A percentile compares a stretch with the other conserved stretches of the same genome.
Evolutionary conservation across 2,329 filamentous ascomycete genomes (phyloP).

Genomic region (Aspergillus phoenicis): DNA sequence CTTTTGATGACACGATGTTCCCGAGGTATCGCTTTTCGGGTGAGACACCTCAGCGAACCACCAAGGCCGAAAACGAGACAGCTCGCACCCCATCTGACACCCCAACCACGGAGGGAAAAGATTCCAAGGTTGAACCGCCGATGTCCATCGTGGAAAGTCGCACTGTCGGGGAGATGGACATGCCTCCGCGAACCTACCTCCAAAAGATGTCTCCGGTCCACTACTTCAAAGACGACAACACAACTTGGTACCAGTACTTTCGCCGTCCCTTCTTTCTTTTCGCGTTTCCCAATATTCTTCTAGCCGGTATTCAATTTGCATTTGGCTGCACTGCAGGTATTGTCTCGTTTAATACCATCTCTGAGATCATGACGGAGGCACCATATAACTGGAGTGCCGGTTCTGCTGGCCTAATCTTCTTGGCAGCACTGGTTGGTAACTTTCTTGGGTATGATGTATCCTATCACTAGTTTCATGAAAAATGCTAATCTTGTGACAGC

Average conservation of each 20-base stretch:
- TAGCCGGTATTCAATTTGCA: conserved; percentile 45
- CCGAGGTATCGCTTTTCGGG: conserved; percentile 34
- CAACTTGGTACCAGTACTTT: conserved; percentile 45
- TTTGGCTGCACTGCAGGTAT: conserved; percentile 46
- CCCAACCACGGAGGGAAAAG: conserved; percentile 5
- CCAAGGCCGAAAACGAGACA: background rate
- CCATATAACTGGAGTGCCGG: conserved; percentile 41
- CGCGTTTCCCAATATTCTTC: conserved; percentile 43
- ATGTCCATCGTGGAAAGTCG: conserved; percentile 22
- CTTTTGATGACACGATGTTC: conserved; percentile 43
- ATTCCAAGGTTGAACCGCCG: conserved; percentile 11
- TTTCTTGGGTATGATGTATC: conserved; percentile 29
- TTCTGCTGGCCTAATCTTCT: conserved; percentile 35
- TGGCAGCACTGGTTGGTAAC: conserved; percentile 38
- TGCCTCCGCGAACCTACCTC: conserved; percentile 25
- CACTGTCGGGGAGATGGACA: conserved; percentile 19
- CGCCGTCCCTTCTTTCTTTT: conserved; percentile 45
- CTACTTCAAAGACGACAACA: conserved; percentile 36
- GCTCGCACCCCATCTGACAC: background rate
- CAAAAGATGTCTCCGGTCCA: conserved; percentile 31
- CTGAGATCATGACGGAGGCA: conserved; percentile 39
- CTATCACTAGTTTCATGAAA: background rate
- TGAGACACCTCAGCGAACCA: background rate
- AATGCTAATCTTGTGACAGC: conserved; percentile 31
- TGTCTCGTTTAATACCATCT: conserved; percentile 44